Conservation (phyloP, 2,329 filamentous ascomycete species). For the Pseudogymnoascus sp. region DNA sequence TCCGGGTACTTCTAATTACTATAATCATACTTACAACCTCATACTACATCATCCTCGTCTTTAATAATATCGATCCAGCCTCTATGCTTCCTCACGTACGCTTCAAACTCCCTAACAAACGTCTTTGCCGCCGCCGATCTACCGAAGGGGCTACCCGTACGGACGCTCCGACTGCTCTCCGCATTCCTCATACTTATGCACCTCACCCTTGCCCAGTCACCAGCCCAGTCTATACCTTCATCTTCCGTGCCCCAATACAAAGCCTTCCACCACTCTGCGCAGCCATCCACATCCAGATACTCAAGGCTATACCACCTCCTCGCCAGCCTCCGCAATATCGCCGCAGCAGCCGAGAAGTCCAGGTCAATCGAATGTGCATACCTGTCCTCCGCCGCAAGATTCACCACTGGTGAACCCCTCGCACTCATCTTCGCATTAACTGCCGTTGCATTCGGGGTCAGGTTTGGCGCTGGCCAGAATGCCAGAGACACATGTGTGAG, state of each 20-base stretch:
- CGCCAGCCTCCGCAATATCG: conserved; percentile 48
- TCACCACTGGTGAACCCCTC: conserved; percentile 35
- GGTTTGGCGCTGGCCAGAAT: conserved; percentile 53
- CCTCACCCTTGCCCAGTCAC: neutral
- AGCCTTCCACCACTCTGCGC: conserved; percentile 41
- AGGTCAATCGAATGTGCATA: conserved; percentile 52
- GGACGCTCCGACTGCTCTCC: neutral
- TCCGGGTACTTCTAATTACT: neutral
- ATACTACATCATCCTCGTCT: neutral
- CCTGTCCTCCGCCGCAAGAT: conserved; percentile 47
- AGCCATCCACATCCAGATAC: conserved; percentile 55
- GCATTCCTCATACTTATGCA: neutral
- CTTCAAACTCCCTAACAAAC: neutral
- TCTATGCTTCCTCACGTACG: conserved; percentile 1
- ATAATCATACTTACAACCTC: neutral
- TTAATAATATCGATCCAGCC: neutral
- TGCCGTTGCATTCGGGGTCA: conserved; percentile 47
- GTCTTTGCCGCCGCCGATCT: neutral
- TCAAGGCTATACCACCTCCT: conserved; percentile 49
- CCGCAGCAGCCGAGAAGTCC: conserved; percentile 53
- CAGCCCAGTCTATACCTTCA: neutral
- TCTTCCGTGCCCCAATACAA: conserved; percentile 10
- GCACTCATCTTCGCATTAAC: conserved; percentile 37
- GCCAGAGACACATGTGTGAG: conserved; percentile 56
- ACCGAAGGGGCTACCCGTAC: neutral